These are phyloP conservation scores for Arthrobotrys iridis DNA, from an alignment of 2,329 filamentous ascomycete genomes.

Conservation along the genomic window DNA sequence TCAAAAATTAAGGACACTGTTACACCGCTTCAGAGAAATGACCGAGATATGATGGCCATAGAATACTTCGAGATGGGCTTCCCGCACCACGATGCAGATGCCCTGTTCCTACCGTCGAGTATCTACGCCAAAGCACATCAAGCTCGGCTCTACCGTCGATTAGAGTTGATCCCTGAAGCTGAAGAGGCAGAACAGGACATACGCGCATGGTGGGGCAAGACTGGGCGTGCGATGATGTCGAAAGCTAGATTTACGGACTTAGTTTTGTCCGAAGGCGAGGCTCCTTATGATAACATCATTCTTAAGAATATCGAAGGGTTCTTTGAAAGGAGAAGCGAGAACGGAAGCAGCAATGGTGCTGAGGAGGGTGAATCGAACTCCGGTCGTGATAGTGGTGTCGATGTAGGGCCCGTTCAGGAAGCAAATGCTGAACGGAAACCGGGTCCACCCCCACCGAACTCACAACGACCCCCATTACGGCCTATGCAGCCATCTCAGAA, in stretches of 20 bases:
- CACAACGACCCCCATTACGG: background rate
- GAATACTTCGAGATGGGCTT: slow-evolving; percentile 52
- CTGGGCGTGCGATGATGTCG: slow-evolving; percentile 38
- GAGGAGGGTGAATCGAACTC: slow-evolving; percentile 43
- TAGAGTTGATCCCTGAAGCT: slow-evolving; percentile 27
- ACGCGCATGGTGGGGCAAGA: slow-evolving; percentile 36
- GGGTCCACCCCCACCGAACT: background rate
- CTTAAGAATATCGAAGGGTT: slow-evolving; percentile 45
- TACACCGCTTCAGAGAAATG: slow-evolving; percentile 39
- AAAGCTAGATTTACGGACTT: slow-evolving; percentile 42
- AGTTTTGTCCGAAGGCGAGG: slow-evolving; percentile 42
- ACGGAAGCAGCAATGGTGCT: slow-evolving; percentile 19
- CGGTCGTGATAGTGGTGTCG: slow-evolving; percentile 45
- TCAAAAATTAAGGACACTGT: slow-evolving; percentile 41
- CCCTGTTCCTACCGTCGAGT: slow-evolving; percentile 43
- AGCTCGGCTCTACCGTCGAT: slow-evolving; percentile 29
- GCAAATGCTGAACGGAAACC: slow-evolving; percentile 31
- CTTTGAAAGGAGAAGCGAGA: slow-evolving; percentile 38
- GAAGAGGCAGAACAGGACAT: slow-evolving; percentile 39
- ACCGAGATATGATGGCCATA: slow-evolving; percentile 48
- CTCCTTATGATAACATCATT: slow-evolving; percentile 43
- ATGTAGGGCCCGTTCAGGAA: slow-evolving; percentile 32
- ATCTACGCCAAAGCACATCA: slow-evolving; percentile 49
- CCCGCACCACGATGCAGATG: slow-evolving; percentile 21
- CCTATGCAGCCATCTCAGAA: slow-evolving; percentile 5